Evolutionary conservation across 192 early-diverging fungal species (phyloP).

Genomic region (Entomortierella beljakovae): DNA sequence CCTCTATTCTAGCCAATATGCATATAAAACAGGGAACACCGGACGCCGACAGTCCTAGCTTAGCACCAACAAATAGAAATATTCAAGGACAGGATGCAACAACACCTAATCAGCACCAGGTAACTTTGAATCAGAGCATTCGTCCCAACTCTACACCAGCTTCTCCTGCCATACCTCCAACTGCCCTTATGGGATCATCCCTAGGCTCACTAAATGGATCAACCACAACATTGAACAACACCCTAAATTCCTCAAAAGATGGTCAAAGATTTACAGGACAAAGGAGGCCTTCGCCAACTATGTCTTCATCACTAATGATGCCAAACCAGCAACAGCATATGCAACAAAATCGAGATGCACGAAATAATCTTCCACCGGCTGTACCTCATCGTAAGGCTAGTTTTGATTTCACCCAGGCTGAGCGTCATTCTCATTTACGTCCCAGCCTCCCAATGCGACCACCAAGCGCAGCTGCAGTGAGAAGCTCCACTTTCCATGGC

Average conservation of each 20-base stretch:
- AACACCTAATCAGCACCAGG: conserved; percentile 20
- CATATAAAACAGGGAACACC: conserved; percentile 23
- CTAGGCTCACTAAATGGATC: conserved; percentile 1
- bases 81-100: conserved; percentile 37
- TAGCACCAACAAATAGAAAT: neutral
- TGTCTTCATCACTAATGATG: conserved; percentile 3
- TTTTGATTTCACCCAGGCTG: conserved; percentile 43
- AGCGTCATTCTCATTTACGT: conserved; percentile 38
- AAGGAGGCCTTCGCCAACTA: conserved; percentile 35
- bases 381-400: conserved; percentile 50
- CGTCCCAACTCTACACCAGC: conserved; percentile 38
- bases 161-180: conserved; percentile 40
- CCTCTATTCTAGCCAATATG: conserved; percentile 33
- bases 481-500: conserved; percentile 54
- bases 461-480: conserved; percentile 40
- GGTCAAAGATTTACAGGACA: conserved; percentile 8
- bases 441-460: conserved; percentile 41
- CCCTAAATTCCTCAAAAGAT: conserved; percentile 4
- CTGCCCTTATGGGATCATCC: conserved; percentile 10
- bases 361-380: conserved; percentile 28
- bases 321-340: conserved; percentile 4
- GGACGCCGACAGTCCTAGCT: conserved; percentile 24
- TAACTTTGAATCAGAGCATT: neutral
- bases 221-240: neutral
- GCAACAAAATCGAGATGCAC: conserved; percentile 20